A percentile compares a stretch with the other conserved stretches of the same genome.
Evolutionary conservation across 306 rosid genomes (phyloP).

Genomic region (Pterocarpus santalinus): DNA sequence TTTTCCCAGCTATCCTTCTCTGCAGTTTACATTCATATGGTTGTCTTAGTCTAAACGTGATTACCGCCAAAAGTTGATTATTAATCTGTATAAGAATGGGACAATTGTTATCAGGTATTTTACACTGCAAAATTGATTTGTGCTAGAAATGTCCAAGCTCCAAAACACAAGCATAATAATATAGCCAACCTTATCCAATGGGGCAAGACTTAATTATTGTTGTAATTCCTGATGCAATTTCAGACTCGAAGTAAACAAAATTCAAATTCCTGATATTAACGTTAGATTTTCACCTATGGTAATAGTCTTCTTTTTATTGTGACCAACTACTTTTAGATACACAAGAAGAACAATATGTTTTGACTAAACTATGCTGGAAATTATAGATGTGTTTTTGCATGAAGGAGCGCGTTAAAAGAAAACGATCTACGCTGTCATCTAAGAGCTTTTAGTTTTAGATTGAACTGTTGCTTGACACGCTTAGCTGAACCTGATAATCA

Average conservation of each 20-base stretch:
- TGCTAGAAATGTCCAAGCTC: constrained; percentile 8
- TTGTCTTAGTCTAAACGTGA: constrained; percentile 3
- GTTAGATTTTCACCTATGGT: background rate
- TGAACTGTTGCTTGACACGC: constrained; percentile 11
- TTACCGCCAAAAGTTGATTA: background rate
- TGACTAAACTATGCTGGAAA: background rate
- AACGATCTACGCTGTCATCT: background rate
- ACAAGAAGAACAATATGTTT: background rate
- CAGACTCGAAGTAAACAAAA: too few relatives aligned
- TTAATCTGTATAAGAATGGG: background rate
- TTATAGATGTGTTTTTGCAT: background rate
- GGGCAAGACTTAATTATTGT: too few relatives aligned
- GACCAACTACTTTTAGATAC: background rate
- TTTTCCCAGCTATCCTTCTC: background rate
- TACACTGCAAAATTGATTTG: background rate
- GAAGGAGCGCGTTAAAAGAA: background rate
- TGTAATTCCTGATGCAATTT: too few relatives aligned
- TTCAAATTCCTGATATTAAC: too few relatives aligned
- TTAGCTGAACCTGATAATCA: constrained; percentile 37
- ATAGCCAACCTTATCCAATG: background rate
- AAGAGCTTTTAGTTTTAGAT: constrained; percentile 33
- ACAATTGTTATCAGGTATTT: background rate
- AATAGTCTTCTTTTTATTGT: background rate
- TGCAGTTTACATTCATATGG: constrained; percentile 20
- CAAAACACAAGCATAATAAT: background rate